Evolutionary conservation across 2,329 filamentous ascomycete genomes (phyloP).

Genomic region (Sclerotinia borealis): DNA sequence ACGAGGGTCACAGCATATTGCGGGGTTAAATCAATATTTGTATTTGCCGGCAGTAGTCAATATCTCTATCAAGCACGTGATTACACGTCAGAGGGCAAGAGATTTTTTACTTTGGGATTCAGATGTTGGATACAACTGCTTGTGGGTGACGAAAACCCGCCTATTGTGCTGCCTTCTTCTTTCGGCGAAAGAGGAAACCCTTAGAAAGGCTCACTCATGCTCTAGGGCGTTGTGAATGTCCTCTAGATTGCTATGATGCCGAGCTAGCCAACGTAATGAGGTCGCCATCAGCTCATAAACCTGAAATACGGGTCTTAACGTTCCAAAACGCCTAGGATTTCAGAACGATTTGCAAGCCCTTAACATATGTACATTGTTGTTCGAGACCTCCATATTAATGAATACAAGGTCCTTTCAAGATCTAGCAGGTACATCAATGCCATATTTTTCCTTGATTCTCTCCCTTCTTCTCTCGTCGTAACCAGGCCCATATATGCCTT

Average conservation of each 20-base stretch:
- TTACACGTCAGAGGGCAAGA: not conserved
- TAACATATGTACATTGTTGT: conserved; percentile 13
- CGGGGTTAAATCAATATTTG: not conserved
- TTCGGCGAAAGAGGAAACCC: not conserved
- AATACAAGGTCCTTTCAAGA: conserved; percentile 21
- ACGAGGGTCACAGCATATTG: not conserved
- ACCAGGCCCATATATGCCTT: conserved; percentile 61
- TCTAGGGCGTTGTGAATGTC: not conserved
- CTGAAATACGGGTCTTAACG: not conserved
- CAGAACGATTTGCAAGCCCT: conserved; percentile 1
- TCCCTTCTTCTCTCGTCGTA: conserved; percentile 63
- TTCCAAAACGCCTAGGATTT: not conserved
- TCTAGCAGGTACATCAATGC: conserved; percentile 51
- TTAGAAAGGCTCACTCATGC: not conserved
- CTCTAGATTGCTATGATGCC: not conserved
- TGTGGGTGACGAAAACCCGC: not conserved
- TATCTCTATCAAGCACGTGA: not conserved
- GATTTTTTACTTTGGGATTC: not conserved
- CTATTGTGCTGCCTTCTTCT: not conserved
- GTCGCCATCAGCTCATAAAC: not conserved
- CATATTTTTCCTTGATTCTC: conserved; percentile 63
- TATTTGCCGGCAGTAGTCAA: conserved; percentile 5
- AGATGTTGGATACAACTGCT: not conserved
- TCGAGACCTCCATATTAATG: conserved; percentile 9
- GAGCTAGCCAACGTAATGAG: not conserved